A percentile compares a stretch with the other conserved stretches of the same genome.
Evolutionary conservation across 805 yeast genomes (phyloP).

Genomic region (Metschnikowia koreensis): DNA sequence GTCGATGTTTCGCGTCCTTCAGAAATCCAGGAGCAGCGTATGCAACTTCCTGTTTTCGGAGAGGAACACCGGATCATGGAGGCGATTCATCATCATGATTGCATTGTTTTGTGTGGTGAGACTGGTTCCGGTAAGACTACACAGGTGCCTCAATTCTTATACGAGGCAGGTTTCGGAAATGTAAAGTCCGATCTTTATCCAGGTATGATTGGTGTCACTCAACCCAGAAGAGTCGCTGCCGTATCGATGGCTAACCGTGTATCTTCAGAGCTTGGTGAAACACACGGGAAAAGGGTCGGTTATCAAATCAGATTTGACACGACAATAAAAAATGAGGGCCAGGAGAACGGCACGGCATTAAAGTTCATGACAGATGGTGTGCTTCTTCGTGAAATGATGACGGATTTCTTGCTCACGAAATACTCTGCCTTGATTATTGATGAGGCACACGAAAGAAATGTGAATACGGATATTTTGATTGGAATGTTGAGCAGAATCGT

Average conservation of each 20-base stretch:
- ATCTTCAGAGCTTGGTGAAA: slow-evolving; percentile 65
- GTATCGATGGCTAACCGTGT: slow-evolving; percentile 88
- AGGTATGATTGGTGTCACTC: slow-evolving; percentile 96
- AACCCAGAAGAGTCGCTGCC: slow-evolving; percentile 93
- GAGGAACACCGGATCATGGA: slow-evolving; percentile 96
- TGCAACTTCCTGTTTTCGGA: slow-evolving; percentile 79
- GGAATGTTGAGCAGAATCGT: slow-evolving; percentile 92
- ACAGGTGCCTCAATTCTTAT: slow-evolving; percentile 93
- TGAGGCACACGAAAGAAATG: slow-evolving; percentile 97
- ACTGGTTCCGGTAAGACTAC: slow-evolving; percentile 99
- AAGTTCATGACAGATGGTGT: slow-evolving; percentile 97
- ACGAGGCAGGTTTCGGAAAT: slow-evolving; percentile 88
- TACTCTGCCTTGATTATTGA: slow-evolving; percentile 89
- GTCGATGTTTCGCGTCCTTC: slow-evolving; percentile 66
- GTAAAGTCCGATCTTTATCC: slow-evolving; percentile 54
- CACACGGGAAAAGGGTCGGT: slow-evolving; percentile 64
- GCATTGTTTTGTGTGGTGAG: slow-evolving; percentile 91
- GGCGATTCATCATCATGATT: slow-evolving; percentile 88
- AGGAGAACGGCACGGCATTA: slow-evolving; percentile 54
- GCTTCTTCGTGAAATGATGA: slow-evolving; percentile 85
- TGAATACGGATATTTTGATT: slow-evolving; percentile 91
- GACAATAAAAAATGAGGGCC: slow-evolving; percentile 51
- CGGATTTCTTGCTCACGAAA: slow-evolving; percentile 73
- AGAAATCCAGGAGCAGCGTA: slow-evolving; percentile 64
- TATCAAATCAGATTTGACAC: slow-evolving; percentile 83